These are phyloP conservation scores for Cylindrodendrum hubeiense DNA, from an alignment of 2,329 filamentous ascomycete species.

Conservation along the genomic window DNA sequence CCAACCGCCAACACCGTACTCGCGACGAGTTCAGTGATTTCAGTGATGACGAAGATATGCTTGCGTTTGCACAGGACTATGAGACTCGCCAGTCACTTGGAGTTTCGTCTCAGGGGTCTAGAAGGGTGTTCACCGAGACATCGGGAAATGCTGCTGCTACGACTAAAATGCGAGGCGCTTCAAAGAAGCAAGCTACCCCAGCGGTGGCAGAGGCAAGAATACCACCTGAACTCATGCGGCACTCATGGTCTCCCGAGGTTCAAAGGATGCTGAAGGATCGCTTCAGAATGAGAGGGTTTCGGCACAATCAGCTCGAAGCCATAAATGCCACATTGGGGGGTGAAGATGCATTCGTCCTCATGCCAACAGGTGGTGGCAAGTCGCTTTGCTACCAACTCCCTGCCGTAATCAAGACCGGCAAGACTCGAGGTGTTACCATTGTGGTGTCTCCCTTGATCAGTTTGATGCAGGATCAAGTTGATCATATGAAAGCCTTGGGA, in stretches of 20 bases:
- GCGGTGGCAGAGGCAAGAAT: conserved; percentile 50
- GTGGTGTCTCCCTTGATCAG: conserved; percentile 96
- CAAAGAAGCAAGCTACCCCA: conserved; percentile 49
- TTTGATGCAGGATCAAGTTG: conserved; percentile 97
- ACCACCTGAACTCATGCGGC: conserved; percentile 69
- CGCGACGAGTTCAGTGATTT: conserved; percentile 60
- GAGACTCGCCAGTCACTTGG: conserved; percentile 55
- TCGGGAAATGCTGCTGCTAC: conserved; percentile 58
- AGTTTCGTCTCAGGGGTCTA: conserved; percentile 40
- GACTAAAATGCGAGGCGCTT: conserved; percentile 48
- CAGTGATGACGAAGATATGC: conserved; percentile 64
- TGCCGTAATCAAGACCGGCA: conserved; percentile 83
- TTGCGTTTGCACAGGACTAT: conserved; percentile 64
- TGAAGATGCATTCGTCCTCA: conserved; percentile 92
- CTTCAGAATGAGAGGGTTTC: conserved; percentile 88
- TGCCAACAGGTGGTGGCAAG: conserved; percentile 98
- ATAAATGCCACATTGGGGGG: conserved; percentile 93
- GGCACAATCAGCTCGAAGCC: conserved; percentile 91
- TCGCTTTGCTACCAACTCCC: conserved; percentile 97
- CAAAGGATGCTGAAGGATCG: conserved; percentile 82
- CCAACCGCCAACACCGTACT: conserved; percentile 33
- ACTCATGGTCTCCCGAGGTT: conserved; percentile 89
- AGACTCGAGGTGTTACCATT: conserved; percentile 87
- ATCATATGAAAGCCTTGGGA: conserved; percentile 79
- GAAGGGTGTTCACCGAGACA: conserved; percentile 59